phyloP scores from a whole-genome alignment of 768 basidiomycete species.

The Termitomyces sp. region DNA sequence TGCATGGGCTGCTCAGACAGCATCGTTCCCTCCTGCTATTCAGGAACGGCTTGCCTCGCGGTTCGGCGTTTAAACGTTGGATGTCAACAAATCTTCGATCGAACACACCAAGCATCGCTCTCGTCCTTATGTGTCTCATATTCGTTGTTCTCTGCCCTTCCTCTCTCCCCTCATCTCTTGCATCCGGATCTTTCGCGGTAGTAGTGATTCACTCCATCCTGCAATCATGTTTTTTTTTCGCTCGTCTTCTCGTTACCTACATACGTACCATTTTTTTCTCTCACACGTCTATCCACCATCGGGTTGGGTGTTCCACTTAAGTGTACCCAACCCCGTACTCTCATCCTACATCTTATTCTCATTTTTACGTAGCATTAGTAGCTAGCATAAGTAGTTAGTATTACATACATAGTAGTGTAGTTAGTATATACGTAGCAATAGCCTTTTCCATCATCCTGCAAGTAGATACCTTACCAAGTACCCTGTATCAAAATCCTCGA shows the following conservation, averaged over 20 bases:
- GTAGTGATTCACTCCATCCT: constrained; percentile 23
- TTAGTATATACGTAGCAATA: constrained; percentile 25
- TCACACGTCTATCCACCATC: constrained; percentile 13
- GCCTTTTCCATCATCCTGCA: constrained; percentile 45
- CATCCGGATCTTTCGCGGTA: constrained; percentile 43
- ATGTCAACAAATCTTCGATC: not conserved
- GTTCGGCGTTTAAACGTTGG: constrained; percentile 67
- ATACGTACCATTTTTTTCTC: constrained; percentile 4
- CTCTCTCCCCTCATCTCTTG: constrained; percentile 30
- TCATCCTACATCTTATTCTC: constrained; percentile 26
- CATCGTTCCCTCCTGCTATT: constrained; percentile 82
- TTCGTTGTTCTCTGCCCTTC: constrained; percentile 18
- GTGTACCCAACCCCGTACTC: constrained; percentile 1
- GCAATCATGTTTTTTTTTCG: constrained; percentile 1
- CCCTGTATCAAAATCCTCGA: constrained; percentile 17
- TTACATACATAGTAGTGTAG: constrained; percentile 27
- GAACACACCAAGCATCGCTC: not conserved
- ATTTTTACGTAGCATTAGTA: constrained; percentile 51
- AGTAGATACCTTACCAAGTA: constrained; percentile 38
- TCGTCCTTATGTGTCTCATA: constrained; percentile 12
- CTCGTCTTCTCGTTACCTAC: constrained; percentile 3
- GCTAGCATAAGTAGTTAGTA: constrained; percentile 44
- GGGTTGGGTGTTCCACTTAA: not conserved
- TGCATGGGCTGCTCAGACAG: constrained; percentile 81
- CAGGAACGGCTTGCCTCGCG: constrained; percentile 82